A percentile compares a stretch with the other conserved stretches of the same genome.
These are phyloP conservation scores for Talaromyces sp. DNA, from an alignment of 2,329 filamentous ascomycete genomes.

Conservation along the genomic window DNA sequence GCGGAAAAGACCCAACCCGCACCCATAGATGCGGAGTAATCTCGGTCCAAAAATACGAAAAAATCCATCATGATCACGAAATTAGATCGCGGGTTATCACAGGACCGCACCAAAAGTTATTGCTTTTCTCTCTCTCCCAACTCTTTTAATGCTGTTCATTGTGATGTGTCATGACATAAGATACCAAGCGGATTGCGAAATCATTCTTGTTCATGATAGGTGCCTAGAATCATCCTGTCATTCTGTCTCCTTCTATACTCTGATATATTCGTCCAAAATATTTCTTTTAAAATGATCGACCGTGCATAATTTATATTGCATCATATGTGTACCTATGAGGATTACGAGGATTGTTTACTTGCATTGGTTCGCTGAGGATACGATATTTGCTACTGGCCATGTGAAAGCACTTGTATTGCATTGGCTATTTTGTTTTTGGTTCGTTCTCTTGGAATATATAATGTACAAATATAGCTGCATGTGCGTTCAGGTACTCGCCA, in stretches of 20 bases:
- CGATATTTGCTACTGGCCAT: neutral
- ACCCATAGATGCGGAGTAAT: neutral
- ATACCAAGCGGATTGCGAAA: slow-evolving; percentile 11
- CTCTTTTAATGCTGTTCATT: neutral
- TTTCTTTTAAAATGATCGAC: neutral
- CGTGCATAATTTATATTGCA: neutral
- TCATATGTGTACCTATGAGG: slow-evolving; percentile 6
- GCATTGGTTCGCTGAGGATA: neutral
- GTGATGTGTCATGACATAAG: slow-evolving; percentile 9
- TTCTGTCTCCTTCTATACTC: neutral
- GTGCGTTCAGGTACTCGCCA: neutral
- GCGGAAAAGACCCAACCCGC: slow-evolving; percentile 27
- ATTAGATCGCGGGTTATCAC: slow-evolving; percentile 1
- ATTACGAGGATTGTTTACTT: neutral
- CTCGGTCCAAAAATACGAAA: neutral
- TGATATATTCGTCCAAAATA: neutral
- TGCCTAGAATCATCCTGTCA: neutral
- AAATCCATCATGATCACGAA: neutral
- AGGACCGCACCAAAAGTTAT: slow-evolving; percentile 12
- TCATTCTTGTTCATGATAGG: neutral
- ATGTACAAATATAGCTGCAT: neutral
- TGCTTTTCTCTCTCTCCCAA: neutral
- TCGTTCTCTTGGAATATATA: neutral
- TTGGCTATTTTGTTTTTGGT: neutral
- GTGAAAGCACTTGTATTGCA: neutral